A percentile compares a stretch with the other conserved stretches of the same genome.
Conservation (phyloP, 768 basidiomycete species). For the Russula dissimulans region DNA sequence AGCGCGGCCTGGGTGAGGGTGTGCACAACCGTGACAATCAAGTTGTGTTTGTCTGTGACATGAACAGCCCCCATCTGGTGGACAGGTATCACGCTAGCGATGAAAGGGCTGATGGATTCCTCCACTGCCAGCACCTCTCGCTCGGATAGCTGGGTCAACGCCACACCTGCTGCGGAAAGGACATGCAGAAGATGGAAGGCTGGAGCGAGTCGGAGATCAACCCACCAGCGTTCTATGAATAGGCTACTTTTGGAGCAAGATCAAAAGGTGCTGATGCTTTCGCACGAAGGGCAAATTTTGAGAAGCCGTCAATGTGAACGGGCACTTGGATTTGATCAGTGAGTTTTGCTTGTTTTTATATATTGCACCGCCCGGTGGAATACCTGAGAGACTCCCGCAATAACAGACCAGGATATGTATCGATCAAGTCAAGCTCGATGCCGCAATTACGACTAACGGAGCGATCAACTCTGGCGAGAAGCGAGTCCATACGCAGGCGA, state of each 20-base stretch:
- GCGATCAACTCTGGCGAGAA: not conserved
- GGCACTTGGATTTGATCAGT: conserved; percentile 42
- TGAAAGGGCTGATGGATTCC: conserved; percentile 52
- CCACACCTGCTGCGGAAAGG: conserved; percentile 24
- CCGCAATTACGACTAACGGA: not conserved
- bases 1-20: conserved; percentile 58
- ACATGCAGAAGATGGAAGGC: not conserved
- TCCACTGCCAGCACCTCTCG: conserved; percentile 57
- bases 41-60: conserved; percentile 49
- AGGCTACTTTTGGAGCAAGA: conserved; percentile 51
- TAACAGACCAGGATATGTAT: no score
- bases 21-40: conserved; percentile 53
- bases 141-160: conserved; percentile 36
- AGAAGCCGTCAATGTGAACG: conserved; percentile 43
- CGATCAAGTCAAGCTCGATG: no score
- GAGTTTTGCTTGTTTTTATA: conserved; percentile 23
- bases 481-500: not conserved
- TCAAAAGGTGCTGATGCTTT: conserved; percentile 74
- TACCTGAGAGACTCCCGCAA: no score
- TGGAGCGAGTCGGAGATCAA: conserved; percentile 16
- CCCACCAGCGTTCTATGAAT: conserved; percentile 53
- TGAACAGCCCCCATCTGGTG: conserved; percentile 51
- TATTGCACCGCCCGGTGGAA: no score
- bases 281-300: conserved; percentile 53
- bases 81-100: conserved; percentile 52